Conservation (phyloP, 1,284 basidiomycete genomes). For the Apiotrichum mycotoxinovorans region DNA sequence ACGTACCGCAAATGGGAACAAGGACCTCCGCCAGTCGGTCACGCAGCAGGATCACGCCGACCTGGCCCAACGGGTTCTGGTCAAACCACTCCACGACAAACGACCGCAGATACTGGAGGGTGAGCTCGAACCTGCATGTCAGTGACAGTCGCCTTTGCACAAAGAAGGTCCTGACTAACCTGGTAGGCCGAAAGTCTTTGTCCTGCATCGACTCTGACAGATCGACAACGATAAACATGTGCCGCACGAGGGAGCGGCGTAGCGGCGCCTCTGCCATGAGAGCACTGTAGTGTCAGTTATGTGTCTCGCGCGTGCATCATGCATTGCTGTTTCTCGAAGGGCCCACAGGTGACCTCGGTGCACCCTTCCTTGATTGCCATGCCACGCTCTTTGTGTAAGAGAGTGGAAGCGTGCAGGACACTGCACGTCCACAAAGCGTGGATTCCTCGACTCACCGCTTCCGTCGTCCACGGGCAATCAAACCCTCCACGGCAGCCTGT, state of each 20-base stretch:
- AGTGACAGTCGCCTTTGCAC: not conserved
- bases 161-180: slow-evolving; percentile 44
- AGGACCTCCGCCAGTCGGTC: slow-evolving; percentile 81
- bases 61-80: slow-evolving; percentile 97
- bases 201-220: slow-evolving; percentile 89
- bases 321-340: too few species aligned
- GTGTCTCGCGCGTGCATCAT: too few species aligned
- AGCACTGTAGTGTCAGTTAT: slow-evolving; percentile 50
- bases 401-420: too few species aligned
- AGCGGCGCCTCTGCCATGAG: slow-evolving; percentile 73
- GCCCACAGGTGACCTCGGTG: too few species aligned
- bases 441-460: slow-evolving; percentile 64
- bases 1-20: slow-evolving; percentile 79
- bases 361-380: too few species aligned
- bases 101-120: slow-evolving; percentile 80
- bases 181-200: slow-evolving; percentile 88
- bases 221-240: slow-evolving; percentile 85
- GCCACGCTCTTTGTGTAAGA: too few species aligned
- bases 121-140: slow-evolving; percentile 67
- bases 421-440: too few species aligned
- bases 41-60: slow-evolving; percentile 87
- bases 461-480: slow-evolving; percentile 78
- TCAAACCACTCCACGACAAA: slow-evolving; percentile 98
- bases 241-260: slow-evolving; percentile 91
- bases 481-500: slow-evolving; percentile 80